Percentiles rank a stretch among this genome's conserved stretches.
These are phyloP conservation scores for Sphagnum contortum DNA, from an alignment of 225 moss, liverwort and hornwort genomes.

Conservation along the genomic window DNA sequence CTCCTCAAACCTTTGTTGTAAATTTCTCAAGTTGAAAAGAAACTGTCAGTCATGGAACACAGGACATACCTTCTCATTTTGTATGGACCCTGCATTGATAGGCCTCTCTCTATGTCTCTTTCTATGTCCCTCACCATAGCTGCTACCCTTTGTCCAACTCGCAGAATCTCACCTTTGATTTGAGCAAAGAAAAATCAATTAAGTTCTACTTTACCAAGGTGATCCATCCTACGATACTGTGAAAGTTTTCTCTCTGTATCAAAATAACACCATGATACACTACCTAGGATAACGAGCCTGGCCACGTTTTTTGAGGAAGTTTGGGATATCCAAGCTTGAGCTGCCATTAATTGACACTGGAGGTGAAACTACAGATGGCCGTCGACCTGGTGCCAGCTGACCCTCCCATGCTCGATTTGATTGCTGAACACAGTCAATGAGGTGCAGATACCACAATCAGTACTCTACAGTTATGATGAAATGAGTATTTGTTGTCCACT, in stretches of 20 bases:
- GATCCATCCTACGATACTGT: background rate
- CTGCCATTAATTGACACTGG: constrained; percentile 41
- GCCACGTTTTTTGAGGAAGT: constrained; percentile 82
- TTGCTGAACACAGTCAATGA: constrained; percentile 1
- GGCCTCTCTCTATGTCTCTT: constrained; percentile 1
- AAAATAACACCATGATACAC: background rate
- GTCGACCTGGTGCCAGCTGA: constrained; percentile 35
- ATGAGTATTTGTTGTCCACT: no score
- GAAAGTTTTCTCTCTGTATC: background rate
- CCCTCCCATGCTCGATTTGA: constrained; percentile 17
- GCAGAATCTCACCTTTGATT: background rate
- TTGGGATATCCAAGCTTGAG: constrained; percentile 71
- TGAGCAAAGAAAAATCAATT: background rate
- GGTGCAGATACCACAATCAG: background rate
- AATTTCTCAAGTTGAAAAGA: no score
- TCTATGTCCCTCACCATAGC: background rate
- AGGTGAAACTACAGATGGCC: constrained; percentile 38
- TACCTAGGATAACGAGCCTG: constrained; percentile 70
- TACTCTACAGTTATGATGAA: no score
- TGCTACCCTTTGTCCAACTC: background rate
- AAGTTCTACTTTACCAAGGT: background rate
- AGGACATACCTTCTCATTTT: no score
- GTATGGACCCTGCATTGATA: background rate
- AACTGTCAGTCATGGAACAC: no score
- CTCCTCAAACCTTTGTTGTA: no score